Evolutionary conservation across 2,329 filamentous ascomycete species (phyloP), one percentile per base, ranked within the genome.

Genomic region (Orbilia brochopaga): DNA sequence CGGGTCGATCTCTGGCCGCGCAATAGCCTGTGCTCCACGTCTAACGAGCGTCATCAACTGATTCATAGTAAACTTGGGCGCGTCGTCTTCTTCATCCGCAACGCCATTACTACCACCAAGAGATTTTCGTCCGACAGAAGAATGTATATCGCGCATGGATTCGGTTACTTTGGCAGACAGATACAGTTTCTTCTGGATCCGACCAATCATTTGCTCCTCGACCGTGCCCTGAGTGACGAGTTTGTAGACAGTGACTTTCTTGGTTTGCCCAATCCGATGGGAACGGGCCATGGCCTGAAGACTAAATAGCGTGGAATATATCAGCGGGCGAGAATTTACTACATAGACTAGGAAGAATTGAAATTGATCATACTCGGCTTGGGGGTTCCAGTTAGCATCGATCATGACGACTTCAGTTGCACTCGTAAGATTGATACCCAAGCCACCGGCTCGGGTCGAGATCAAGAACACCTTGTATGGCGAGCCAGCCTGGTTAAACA

Each of bases 121-220:
- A 6, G 75, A 75, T 3, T 76, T 75, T 30, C 73, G 27, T 74
- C 76, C 42, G 56, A 76, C 65, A 2, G 78, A 77, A 0, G 79
- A 79, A 74, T 85, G 83, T 5, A 85, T 81, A 73, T 83, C 84
- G 46, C 82, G 80, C 83, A 86, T 85, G 1, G 82, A 82, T 69
- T 86, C 85, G 0, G 84, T 86, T 17, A 87, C 84, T 75, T 86
- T 87, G 0, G 83, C 81, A 0, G 85, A 86, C 0, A 87, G 79
- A 70, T 87, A 87, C 0, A 87, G 79, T 78, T 87, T 88, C 80
- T 87, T 87, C 5, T 82, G 80, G n/a, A 86, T 83, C 0, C 84
- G 79, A 0, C 83, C 81, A 76, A 84, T 81, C 83, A 86, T 86
- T 65, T 86, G 85, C 70, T 85, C 83, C 70, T 86, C 84, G 0